Percentiles rank a stretch among this genome's conserved stretches.
Evolutionary conservation across 78 protist genomes (phyloP).

Genomic region (Dictyostelium firmibasis): DNA sequence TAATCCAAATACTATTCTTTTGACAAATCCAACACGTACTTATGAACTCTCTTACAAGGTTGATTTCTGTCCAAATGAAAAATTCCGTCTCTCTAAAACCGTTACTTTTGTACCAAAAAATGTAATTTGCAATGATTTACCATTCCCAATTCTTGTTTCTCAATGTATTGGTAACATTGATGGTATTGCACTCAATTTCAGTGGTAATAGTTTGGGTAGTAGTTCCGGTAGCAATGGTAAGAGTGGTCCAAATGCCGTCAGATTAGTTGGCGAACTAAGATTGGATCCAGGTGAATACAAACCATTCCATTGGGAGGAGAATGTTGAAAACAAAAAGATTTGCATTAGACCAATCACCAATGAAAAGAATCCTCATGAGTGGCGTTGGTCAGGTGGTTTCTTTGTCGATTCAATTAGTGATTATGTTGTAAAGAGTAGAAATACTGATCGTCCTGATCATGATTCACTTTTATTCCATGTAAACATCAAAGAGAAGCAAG

Average conservation of each 20-base stretch:
- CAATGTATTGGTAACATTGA: background rate
- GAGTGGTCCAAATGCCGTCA: background rate
- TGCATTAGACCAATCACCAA: background rate
- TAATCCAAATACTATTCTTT: background rate
- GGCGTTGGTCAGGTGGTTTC: conserved; percentile 64
- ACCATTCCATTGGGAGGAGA: conserved; percentile 52
- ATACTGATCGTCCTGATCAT: background rate
- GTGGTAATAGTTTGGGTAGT: background rate
- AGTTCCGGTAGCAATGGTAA: background rate
- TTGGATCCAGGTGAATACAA: conserved; percentile 32
- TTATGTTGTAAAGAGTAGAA: conserved; percentile 24
- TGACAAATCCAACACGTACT: background rate
- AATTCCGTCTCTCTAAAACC: conserved; percentile 28
- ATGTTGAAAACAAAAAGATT: conserved; percentile 13
- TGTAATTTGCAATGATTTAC: conserved; percentile 16
- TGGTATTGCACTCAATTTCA: background rate
- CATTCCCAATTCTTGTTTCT: background rate
- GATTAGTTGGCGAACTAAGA: background rate
- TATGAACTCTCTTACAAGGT: conserved; percentile 34
- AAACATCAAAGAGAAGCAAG: conserved; percentile 25
- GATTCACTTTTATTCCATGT: background rate
- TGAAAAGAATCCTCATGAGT: background rate
- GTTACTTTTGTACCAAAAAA: conserved; percentile 50
- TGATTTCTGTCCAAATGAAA: conserved; percentile 38
- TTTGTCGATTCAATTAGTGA: conserved; percentile 31